phyloP scores from a whole-genome alignment of 495 filamentous ascomycete genomes.

The Annulohypoxylon stygium region DNA sequence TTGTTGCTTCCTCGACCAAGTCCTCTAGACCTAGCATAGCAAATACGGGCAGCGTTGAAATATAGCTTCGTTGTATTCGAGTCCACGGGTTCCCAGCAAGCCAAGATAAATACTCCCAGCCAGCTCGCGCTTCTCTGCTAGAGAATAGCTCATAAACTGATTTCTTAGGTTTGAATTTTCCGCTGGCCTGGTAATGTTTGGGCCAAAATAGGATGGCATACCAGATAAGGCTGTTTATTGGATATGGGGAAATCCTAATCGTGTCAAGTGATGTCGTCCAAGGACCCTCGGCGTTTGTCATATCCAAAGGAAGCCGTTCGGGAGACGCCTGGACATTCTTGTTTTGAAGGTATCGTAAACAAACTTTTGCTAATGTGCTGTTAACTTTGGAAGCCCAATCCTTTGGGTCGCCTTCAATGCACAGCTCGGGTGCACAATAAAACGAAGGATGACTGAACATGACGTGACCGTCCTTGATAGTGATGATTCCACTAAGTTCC shows the following conservation, averaged over 20 bases:
- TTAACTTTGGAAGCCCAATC: constrained; percentile 6
- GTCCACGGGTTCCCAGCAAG: constrained; percentile 19
- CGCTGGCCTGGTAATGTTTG: constrained; percentile 19
- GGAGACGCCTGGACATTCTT: constrained; percentile 3
- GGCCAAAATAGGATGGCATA: constrained; percentile 29
- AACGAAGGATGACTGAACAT: constrained; percentile 31
- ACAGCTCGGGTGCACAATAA: background rate
- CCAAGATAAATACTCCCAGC: constrained; percentile 19
- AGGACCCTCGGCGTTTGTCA: background rate
- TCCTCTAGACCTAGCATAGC: constrained; percentile 35
- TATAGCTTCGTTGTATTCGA: constrained; percentile 23
- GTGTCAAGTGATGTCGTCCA: background rate
- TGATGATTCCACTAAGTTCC: constrained; percentile 30
- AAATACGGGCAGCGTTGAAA: constrained; percentile 24
- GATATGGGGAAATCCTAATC: background rate
- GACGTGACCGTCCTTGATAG: constrained; percentile 24
- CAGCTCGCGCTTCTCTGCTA: constrained; percentile 1
- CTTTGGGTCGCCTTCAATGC: background rate
- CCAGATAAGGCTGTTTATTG: constrained; percentile 5
- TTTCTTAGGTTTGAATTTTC: background rate
- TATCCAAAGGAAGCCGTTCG: background rate
- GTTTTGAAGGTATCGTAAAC: constrained; percentile 13
- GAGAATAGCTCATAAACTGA: constrained; percentile 12
- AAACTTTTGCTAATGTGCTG: constrained; percentile 15
- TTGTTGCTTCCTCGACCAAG: constrained; percentile 6